phyloP scores from a whole-genome alignment of 2,329 filamentous ascomycete species.

The Penicillium decumbens region DNA sequence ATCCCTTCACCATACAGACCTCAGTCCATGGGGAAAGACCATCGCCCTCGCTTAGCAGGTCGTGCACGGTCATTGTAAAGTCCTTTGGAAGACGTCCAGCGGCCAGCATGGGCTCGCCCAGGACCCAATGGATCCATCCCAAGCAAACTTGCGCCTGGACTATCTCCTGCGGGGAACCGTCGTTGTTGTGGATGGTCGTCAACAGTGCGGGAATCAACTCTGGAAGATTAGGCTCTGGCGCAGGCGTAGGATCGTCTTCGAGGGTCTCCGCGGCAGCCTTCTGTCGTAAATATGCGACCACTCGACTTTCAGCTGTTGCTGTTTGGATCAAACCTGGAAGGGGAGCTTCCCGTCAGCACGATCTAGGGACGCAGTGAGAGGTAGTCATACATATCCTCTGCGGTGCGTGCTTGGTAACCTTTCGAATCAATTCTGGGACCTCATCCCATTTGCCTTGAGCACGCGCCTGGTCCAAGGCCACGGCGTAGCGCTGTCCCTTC shows the following conservation, averaged over 20 bases:
- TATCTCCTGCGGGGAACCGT: constrained; percentile 50
- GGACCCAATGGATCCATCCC: constrained; percentile 77
- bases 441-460: constrained; percentile 84
- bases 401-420: constrained; percentile 89
- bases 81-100: constrained; percentile 59
- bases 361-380: constrained; percentile 11
- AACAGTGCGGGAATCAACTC: constrained; percentile 41
- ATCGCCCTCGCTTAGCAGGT: constrained; percentile 51
- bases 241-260: constrained; percentile 7
- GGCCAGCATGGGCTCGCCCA: constrained; percentile 64
- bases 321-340: constrained; percentile 63
- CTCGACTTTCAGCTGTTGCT: constrained; percentile 63
- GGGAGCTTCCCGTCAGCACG: constrained; percentile 17
- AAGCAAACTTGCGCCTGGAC: constrained; percentile 78
- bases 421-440: constrained; percentile 82
- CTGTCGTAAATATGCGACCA: constrained; percentile 52
- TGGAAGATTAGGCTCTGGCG: constrained; percentile 40
- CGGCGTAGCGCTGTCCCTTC: constrained; percentile 79
- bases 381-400: constrained; percentile 66
- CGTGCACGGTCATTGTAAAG: constrained; percentile 53
- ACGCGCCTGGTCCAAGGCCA: constrained; percentile 76
- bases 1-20: constrained; percentile 73
- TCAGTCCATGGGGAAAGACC: constrained; percentile 68
- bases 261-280: constrained; percentile 25
- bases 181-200: constrained; percentile 56